A percentile compares a stretch with the other conserved stretches of the same genome.
These are phyloP conservation scores for Ehretia macrophylla DNA, from an alignment of 257 asterid species.

Conservation along the genomic window DNA sequence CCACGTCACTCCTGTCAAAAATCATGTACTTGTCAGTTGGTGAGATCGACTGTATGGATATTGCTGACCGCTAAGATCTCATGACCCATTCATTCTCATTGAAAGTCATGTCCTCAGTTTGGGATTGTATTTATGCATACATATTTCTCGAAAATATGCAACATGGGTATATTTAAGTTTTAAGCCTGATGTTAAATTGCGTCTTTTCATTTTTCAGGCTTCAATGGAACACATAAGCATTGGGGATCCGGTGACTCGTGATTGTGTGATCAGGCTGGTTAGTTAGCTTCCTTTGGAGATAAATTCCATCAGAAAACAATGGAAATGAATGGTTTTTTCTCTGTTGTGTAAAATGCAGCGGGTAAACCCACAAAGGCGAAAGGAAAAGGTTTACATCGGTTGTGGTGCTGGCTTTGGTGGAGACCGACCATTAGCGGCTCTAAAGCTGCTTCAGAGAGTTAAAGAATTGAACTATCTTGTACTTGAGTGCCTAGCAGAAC, in stretches of 20 bases:
- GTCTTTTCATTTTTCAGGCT: conserved; percentile 23
- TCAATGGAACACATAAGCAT: conserved; percentile 27
- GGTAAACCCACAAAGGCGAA: conserved; percentile 58
- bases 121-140: too few species aligned
- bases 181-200: too few species aligned
- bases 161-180: too few species aligned
- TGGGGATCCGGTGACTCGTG: conserved; percentile 34
- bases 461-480: conserved; percentile 72
- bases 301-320: neutral
- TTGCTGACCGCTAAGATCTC: too few species aligned
- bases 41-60: too few species aligned
- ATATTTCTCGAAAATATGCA: too few species aligned
- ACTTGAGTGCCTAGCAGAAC: conserved; percentile 97
- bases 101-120: too few species aligned
- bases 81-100: too few species aligned
- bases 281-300: conserved; percentile 6
- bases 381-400: conserved; percentile 71
- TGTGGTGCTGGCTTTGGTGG: conserved; percentile 99
- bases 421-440: conserved; percentile 85
- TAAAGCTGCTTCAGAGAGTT: conserved; percentile 79
- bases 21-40: too few species aligned
- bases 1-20: too few species aligned
- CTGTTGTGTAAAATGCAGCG: conserved; percentile 43
- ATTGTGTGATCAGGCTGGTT: conserved; percentile 69
- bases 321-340: neutral